Conservation (phyloP, 495 filamentous ascomycete species). For the Peziza echinospora region DNA sequence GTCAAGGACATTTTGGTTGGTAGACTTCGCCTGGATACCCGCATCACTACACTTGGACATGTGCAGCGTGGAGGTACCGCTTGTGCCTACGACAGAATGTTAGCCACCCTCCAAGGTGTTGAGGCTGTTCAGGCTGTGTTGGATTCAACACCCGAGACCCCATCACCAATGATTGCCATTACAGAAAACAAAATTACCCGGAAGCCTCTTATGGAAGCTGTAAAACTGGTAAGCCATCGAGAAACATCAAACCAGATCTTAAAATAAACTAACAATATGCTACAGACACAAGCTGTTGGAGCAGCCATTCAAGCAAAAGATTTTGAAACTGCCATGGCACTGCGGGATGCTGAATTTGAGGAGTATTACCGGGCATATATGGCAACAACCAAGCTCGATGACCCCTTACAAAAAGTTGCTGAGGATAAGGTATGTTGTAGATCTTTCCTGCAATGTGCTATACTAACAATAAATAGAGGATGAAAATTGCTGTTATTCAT, state of each 20-base stretch:
- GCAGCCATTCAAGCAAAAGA: conserved; percentile 58
- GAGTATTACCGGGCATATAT: conserved; percentile 80
- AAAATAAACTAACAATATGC: conserved; percentile 4
- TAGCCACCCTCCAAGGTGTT: conserved; percentile 82
- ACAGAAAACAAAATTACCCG: conserved; percentile 95
- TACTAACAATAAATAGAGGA: conserved; percentile 32
- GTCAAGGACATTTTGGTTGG: conserved; percentile 77
- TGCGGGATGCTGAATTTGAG: conserved; percentile 81
- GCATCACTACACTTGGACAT: conserved; percentile 88
- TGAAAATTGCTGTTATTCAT: conserved; percentile 89
- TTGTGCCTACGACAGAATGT: conserved; percentile 83
- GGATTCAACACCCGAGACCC: conserved; percentile 66
- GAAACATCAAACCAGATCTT: background rate
- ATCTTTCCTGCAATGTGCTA: background rate
- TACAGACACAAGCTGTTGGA: conserved; percentile 59
- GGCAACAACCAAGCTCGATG: conserved; percentile 59
- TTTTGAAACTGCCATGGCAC: conserved; percentile 62
- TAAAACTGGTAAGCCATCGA: conserved; percentile 24
- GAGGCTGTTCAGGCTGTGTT: conserved; percentile 95
- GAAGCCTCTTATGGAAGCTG: conserved; percentile 71
- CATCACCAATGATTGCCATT: conserved; percentile 86
- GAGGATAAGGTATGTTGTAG: conserved; percentile 40
- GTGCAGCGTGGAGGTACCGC: conserved; percentile 85
- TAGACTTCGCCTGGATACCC: conserved; percentile 55
- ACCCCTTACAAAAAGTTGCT: conserved; percentile 39